phyloP scores from a whole-genome alignment of 2,329 filamentous ascomycete species.

The Lizonia empirigonia region DNA sequence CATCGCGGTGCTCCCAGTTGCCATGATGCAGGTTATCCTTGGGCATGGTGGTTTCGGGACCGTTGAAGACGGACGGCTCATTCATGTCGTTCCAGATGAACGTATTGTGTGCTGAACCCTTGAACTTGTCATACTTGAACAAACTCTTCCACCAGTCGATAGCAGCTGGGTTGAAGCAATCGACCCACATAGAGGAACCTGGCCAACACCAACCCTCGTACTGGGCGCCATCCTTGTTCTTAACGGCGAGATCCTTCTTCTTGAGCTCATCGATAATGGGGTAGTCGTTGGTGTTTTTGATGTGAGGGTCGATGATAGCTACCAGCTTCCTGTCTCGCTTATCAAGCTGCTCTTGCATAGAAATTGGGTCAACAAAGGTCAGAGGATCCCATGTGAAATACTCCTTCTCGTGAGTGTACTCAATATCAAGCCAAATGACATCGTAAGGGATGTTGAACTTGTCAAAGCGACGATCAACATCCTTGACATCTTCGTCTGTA shows the following conservation, averaged over 20 bases:
- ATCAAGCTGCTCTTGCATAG: constrained; percentile 88
- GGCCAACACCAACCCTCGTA: constrained; percentile 99
- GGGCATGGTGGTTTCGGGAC: constrained; percentile 97
- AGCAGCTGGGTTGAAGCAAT: constrained; percentile 92
- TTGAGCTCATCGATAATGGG: constrained; percentile 79
- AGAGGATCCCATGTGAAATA: constrained; percentile 97
- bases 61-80: constrained; percentile 98
- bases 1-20: constrained; percentile 93
- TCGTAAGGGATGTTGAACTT: constrained; percentile 96
- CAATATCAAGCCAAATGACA: constrained; percentile 98
- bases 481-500: constrained; percentile 93
- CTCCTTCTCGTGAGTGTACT: constrained; percentile 95
- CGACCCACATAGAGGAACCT: constrained; percentile 93
- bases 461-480: constrained; percentile 96
- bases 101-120: constrained; percentile 82
- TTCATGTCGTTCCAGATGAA: constrained; percentile 99
- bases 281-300: constrained; percentile 88
- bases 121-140: constrained; percentile 87
- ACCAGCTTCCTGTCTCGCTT: constrained; percentile 87
- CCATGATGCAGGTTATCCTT: constrained; percentile 94
- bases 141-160: constrained; percentile 88
- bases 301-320: constrained; percentile 94
- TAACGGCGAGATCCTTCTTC: constrained; percentile 79
- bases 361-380: constrained; percentile 82
- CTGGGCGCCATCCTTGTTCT: constrained; percentile 85